Evolutionary conservation across 768 basidiomycete genomes (phyloP).

Genomic region (Boletus sp.): DNA sequence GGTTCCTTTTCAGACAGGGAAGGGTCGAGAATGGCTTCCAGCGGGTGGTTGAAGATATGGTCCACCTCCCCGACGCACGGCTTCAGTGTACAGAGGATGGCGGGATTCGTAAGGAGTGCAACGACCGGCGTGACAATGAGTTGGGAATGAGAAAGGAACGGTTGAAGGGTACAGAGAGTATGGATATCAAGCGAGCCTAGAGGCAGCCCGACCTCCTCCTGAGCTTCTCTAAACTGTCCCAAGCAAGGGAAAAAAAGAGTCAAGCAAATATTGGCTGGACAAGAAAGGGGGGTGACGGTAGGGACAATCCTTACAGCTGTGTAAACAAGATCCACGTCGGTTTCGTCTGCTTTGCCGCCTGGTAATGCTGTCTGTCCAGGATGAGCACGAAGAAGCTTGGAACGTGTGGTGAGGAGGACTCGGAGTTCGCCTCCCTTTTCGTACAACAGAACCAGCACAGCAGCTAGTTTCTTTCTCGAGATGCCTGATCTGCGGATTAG

Average conservation of each 20-base stretch:
- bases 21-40: slow-evolving; percentile 70
- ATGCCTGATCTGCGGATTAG: slow-evolving; percentile 30
- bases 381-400: slow-evolving; percentile 69
- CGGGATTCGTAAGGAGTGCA: slow-evolving; percentile 55
- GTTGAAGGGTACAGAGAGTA: slow-evolving; percentile 57
- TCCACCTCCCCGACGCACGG: slow-evolving; percentile 70
- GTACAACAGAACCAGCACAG: slow-evolving; percentile 77
- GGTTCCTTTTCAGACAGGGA: slow-evolving; percentile 36
- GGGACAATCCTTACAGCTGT: slow-evolving; percentile 65
- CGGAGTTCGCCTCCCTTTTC: slow-evolving; percentile 64
- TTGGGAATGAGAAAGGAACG: slow-evolving; percentile 63
- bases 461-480: slow-evolving; percentile 51
- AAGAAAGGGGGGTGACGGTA: neutral
- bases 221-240: slow-evolving; percentile 71
- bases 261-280: neutral
- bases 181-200: slow-evolving; percentile 53
- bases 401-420: slow-evolving; percentile 83
- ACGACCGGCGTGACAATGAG: slow-evolving; percentile 80
- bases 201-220: slow-evolving; percentile 80
- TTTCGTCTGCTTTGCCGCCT: slow-evolving; percentile 72
- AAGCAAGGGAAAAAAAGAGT: neutral
- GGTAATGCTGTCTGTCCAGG: slow-evolving; percentile 82
- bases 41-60: slow-evolving; percentile 74
- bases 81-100: slow-evolving; percentile 47
- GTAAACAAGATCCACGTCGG: slow-evolving; percentile 55